Base-by-base conservation (phyloP, 306 rosid species). In the Citrullus mucosospermus region DNA sequence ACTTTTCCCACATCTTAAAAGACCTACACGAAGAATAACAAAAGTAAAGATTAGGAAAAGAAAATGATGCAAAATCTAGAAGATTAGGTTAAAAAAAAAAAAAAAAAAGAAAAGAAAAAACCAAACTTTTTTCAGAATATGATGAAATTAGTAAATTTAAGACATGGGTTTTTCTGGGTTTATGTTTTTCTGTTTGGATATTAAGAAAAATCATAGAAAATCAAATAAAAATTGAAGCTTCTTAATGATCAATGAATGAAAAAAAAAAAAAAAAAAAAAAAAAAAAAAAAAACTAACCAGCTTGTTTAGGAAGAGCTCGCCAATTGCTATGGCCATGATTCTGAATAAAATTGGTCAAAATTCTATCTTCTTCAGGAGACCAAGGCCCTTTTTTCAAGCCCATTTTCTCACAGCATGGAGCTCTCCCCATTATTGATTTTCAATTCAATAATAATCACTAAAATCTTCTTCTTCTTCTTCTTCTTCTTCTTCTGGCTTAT, bases 381-480 rank as follows among this genome's bases (percentile, higher is more conserved):
- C 99, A 95, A 17, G 99, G 98, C 39, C 99, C 99, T 73, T 81
- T 95, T 84, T 91, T 95, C 82, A 95, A 43, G 44, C 99, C 99
- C 96, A 90, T 89, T 80, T 95, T 95, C 53, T 91, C 96, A 85
- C 99, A 95, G 85, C 99, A 95, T 67, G 98, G 98, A 86, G 97
- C 92, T 91, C 99, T 88, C 83, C 80, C 99, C 99, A 55, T 54
- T 54, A 53, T 53, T 16, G 57, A 48, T 11, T 48, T 48, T 48
- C 15, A 48, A 48, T 48, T 48, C 53, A 48, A 48, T 12, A 48
- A 48, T 48, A 48, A 48, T 48, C 54, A 48, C 16, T 48, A 48
- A 48, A 12, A 48, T 48, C 54, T 48, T 12, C 54, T 48, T 48
- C 54, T 48, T 12, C 53, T 53, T 53, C 57, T 53, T 53, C 57